Base-by-base conservation (phyloP, 805 yeast genomes). In the Pichia heedii region DNA sequence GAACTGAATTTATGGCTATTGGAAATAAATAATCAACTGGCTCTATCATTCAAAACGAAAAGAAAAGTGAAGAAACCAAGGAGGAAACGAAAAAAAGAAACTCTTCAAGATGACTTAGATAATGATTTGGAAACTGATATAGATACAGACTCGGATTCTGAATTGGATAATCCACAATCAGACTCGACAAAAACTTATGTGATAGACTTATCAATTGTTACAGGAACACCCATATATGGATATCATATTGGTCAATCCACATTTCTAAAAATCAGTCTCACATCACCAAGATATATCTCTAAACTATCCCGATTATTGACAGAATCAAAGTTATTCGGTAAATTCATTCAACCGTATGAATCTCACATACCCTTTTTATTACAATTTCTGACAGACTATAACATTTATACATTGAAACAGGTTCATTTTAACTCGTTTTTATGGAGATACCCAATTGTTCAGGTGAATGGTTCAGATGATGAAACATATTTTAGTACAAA, bases 331-430 rank as follows among this genome's bases (percentile, higher is more conserved):
- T 53, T 75, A 1, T 50, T 65, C 33, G 69, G 67, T 3, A 55
- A 54, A 19, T 45, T 54, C 0, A 49, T 65, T 13, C 80, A 78
- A 37, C 76, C 80, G 0, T 85, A 67, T 57, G 98, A 93, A 54
- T 69, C 88, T 0, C 97, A 93, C 55, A 70, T 90, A 12, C 88
- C 96, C 0, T 82, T 69, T 52, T 55, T 75, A 1, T 60, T 86
- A 7, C 97, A 93, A 55, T 87, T 90, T 55, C 59, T 86, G 22
- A 69, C 84, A 0, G 98, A 93, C 56, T 87, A 73, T 61, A 89
- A 90, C 55, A 61, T 90, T 26, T 85, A 72, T 56, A 94, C 96
- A 1, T 85, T 96, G 60, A 79, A 81, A 5, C 85, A 95, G 90
- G 47, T 89, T 20, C 63, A 70, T 16, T 44, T 81, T 1, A 53